These are phyloP conservation scores for Globisporangium takayamanum DNA, from an alignment of 352 stramenopile species.

Conservation along the genomic window DNA sequence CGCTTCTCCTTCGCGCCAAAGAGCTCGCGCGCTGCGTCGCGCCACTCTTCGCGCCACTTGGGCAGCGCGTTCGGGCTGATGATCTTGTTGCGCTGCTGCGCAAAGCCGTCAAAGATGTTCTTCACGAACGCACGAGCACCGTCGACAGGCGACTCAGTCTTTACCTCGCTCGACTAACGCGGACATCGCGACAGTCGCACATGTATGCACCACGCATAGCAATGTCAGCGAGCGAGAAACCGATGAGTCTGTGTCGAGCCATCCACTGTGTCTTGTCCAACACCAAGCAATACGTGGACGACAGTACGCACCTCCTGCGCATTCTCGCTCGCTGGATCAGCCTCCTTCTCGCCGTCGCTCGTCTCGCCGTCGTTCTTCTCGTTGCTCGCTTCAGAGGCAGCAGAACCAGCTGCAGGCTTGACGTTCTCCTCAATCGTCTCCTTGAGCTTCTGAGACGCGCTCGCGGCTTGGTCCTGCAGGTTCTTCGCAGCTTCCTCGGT, in stretches of 20 bases:
- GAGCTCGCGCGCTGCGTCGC: conserved; percentile 64
- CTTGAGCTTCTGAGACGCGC: conserved; percentile 64
- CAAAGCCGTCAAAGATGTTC: conserved; percentile 46
- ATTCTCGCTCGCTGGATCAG: not conserved
- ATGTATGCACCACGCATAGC: not conserved
- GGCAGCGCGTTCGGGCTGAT: conserved; percentile 37
- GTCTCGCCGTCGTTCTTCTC: conserved; percentile 17
- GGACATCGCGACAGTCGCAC: conserved; percentile 1
- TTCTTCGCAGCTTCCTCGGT: conserved; percentile 56
- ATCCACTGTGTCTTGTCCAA: too few species aligned
- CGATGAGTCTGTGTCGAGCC: not conserved
- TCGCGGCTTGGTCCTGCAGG: conserved; percentile 42
- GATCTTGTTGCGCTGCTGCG: conserved; percentile 51
- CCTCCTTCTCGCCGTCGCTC: conserved; percentile 1
- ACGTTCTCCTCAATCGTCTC: conserved; percentile 33
- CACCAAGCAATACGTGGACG: too few species aligned
- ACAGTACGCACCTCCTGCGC: conserved; percentile 4
- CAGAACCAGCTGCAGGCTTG: conserved; percentile 16
- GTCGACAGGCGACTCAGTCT: conserved; percentile 22
- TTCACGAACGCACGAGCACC: conserved; percentile 49
- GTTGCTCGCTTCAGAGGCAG: conserved; percentile 7
- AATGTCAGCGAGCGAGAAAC: conserved; percentile 1
- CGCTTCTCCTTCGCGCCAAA: conserved; percentile 69
- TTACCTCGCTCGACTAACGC: conserved; percentile 18
- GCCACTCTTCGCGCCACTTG: conserved; percentile 63